Evolutionary conservation across 176 grass and related monocot genomes (phyloP).

Genomic region (Panicum miliaceum): DNA sequence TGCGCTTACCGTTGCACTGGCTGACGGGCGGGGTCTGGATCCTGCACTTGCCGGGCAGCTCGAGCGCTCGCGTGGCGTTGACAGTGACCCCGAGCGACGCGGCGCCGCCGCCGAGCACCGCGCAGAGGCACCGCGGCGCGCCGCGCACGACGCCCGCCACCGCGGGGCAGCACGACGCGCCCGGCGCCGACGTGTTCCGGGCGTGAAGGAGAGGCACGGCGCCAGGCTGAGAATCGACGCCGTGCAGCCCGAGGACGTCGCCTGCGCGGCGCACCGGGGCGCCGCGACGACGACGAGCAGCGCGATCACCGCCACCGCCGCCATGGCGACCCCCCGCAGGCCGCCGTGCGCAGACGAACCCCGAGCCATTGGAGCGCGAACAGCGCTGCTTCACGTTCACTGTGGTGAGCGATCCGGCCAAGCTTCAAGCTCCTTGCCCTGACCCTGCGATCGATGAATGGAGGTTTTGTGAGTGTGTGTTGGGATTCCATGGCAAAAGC

Average conservation of each 20-base stretch:
- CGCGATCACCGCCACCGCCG: background rate
- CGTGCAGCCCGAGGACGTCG: background rate
- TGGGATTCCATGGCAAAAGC: background rate
- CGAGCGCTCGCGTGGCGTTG: constrained; percentile 3
- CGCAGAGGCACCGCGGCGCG: constrained; percentile 6
- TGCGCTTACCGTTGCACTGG: background rate
- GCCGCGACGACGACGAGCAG: background rate
- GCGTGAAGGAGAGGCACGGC: constrained; percentile 16
- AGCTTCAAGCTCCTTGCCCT: background rate
- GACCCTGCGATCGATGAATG: too few species aligned
- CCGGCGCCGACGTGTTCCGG: background rate
- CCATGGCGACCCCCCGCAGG: background rate
- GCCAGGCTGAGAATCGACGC: background rate
- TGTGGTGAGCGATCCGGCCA: background rate
- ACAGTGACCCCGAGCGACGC: background rate
- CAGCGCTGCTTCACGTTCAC: too few species aligned
- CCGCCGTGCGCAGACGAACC: too few species aligned
- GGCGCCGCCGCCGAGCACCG: constrained; percentile 18
- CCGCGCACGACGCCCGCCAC: background rate
- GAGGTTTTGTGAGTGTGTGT: background rate
- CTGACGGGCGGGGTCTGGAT: background rate
- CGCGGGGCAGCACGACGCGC: constrained; percentile 4
- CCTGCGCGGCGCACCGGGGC: constrained; percentile 10
- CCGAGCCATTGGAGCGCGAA: background rate
- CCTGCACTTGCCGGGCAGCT: constrained; percentile 1